Evolutionary conservation across 2,329 filamentous ascomycete species (phyloP).

Genomic region (Penicillium paneum): DNA sequence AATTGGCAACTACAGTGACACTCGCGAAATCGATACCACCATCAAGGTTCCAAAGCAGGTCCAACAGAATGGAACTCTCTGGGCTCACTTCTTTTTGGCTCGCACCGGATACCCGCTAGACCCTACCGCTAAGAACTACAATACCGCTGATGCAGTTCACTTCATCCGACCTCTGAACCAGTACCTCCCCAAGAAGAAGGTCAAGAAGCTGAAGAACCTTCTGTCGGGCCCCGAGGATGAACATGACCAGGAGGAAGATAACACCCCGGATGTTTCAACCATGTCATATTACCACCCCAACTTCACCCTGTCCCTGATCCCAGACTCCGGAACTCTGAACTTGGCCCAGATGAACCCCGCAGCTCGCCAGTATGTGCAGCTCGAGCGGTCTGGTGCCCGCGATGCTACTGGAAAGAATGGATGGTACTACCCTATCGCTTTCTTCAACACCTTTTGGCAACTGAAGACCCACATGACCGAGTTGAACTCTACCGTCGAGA

Average conservation of each 20-base stretch:
- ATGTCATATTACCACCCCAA: conserved; percentile 94
- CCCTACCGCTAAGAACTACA: conserved; percentile 68
- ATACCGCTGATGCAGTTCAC: conserved; percentile 72
- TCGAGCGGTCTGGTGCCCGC: conserved; percentile 76
- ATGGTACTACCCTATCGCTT: conserved; percentile 91
- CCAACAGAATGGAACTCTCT: conserved; percentile 89
- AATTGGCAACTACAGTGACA: conserved; percentile 75
- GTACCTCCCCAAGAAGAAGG: conserved; percentile 87
- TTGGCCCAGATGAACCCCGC: conserved; percentile 69
- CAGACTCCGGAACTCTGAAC: conserved; percentile 68
- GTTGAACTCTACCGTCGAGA: conserved; percentile 83
- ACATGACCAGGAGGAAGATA: conserved; percentile 53
- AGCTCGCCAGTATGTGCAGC: conserved; percentile 69
- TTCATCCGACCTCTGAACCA: conserved; percentile 84
- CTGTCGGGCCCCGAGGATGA: conserved; percentile 56
- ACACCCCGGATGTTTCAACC: conserved; percentile 64
- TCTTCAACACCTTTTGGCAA: conserved; percentile 97
- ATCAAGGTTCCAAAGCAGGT: conserved; percentile 75
- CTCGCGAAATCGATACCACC: conserved; percentile 69
- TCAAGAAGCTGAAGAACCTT: conserved; percentile 80
- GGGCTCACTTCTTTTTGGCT: conserved; percentile 88
- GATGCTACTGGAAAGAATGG: conserved; percentile 81
- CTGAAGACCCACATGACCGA: conserved; percentile 85
- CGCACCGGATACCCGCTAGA: conserved; percentile 74
- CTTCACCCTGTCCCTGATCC: conserved; percentile 82